Evolutionary conservation across 208 protist species (phyloP), one percentile per base, ranked within the genome.

Genomic region (Phytomonas francai): DNA sequence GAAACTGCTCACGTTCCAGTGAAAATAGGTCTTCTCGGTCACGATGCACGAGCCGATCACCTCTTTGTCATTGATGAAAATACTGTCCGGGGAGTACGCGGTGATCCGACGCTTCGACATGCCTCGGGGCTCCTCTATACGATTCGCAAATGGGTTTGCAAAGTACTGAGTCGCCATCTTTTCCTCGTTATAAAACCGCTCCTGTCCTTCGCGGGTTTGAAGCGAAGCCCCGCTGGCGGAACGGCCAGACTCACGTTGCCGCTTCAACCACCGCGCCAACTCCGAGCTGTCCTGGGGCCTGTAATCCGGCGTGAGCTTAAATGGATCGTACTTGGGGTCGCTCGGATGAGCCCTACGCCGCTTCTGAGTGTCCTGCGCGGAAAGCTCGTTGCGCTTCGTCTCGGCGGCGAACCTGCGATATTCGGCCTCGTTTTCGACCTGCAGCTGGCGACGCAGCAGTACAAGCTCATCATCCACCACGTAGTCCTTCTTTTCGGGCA

Each of bases 121-220:
- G 29, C 89, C 89, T 11, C 83, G 71, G 4, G 89, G 89, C 27
- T 80, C 79, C 79, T 94, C 89, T 2, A 94, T 79, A 36, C 89
- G 86, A 45, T 82, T 87, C 45, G 89, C 78, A 59, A 94, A 94
- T 7, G 89, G 89, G 69, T 94, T 94, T 22, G 84, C 89, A 76
- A 84, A 77, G 80, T 92, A 94, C 79, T 94, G 89, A 12, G 89
- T 94, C n/a, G 89, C 84, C 89, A 94, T 94, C 72, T 94, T 94
- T 71, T 94, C 86, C 72, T 94, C 89, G 62, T 94, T 92, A 73
- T 94, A 94, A 73, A 89, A 92, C n/a, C 89, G 79, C 72, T 94
- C 84, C 75, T 94, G 89, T 29, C 89, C 89, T 67, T 94, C 86
- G 30, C 77, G 78, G 29, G 86, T 92, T 60, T 91, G 89, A 27